Percentiles rank a stretch among this genome's conserved stretches.
Conservation (phyloP, 2,329 filamentous ascomycete species). For the Malbranchea cinnamomea region DNA sequence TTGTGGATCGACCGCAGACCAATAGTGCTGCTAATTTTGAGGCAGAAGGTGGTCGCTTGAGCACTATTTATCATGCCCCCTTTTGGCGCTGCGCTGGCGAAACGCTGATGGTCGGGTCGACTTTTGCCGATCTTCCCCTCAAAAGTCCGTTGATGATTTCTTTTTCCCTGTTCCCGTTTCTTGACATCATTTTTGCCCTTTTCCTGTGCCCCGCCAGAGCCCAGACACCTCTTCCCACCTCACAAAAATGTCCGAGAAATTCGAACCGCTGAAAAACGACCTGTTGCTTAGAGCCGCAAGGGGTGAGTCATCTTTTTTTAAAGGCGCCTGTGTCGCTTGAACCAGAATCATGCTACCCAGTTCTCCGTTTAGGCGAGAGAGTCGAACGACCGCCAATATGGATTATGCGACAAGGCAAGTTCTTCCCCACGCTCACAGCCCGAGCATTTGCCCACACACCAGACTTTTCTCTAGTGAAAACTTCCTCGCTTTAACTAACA, state of each 20-base stretch:
- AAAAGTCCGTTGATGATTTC: too few relatives aligned
- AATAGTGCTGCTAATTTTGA: too few relatives aligned
- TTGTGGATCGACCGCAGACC: too few relatives aligned
- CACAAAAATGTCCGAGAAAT: conserved; percentile 25
- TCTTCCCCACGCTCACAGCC: conserved; percentile 5
- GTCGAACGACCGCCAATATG: conserved; percentile 91
- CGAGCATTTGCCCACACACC: not conserved
- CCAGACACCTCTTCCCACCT: too few relatives aligned
- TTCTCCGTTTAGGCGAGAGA: conserved; percentile 50
- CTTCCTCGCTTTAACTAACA: not conserved
- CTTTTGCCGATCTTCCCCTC: too few relatives aligned
- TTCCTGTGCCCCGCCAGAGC: too few relatives aligned
- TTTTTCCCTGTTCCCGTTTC: too few relatives aligned
- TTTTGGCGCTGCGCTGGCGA: too few relatives aligned
- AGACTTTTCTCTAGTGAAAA: not conserved
- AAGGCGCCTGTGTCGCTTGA: not conserved
- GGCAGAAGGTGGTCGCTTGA: too few relatives aligned
- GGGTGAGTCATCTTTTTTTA: conserved; percentile 39
- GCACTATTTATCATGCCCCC: too few relatives aligned
- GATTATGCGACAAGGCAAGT: conserved; percentile 95
- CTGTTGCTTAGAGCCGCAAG: conserved; percentile 76
- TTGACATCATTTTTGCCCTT: too few relatives aligned
- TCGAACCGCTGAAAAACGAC: conserved; percentile 82
- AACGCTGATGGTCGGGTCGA: too few relatives aligned
- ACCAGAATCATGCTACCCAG: not conserved